phyloP scores from a whole-genome alignment of 2,329 filamentous ascomycete species.

The Didymella keratinophila region DNA sequence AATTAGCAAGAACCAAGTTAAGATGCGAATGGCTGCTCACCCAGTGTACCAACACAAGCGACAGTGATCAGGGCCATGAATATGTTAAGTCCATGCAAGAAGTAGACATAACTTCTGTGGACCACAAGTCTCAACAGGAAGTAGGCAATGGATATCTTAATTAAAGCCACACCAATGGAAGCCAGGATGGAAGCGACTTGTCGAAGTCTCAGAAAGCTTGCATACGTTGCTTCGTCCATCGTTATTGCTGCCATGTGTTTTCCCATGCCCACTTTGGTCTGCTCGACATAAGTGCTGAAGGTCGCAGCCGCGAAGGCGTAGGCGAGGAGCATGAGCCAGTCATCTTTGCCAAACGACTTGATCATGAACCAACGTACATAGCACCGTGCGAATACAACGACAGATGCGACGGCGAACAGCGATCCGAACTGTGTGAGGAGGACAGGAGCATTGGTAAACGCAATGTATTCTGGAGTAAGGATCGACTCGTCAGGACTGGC shows the following conservation, averaged over 20 bases:
- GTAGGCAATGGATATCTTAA: constrained; percentile 60
- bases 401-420: constrained; percentile 50
- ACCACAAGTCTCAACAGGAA: constrained; percentile 57
- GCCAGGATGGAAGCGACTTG: constrained; percentile 57
- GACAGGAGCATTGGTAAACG: constrained; percentile 48
- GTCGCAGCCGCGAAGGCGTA: constrained; percentile 21
- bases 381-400: constrained; percentile 53
- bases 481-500: constrained; percentile 3
- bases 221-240: constrained; percentile 38
- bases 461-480: constrained; percentile 42
- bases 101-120: constrained; percentile 46
- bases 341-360: constrained; percentile 60
- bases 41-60: constrained; percentile 55
- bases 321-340: constrained; percentile 56
- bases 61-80: constrained; percentile 56
- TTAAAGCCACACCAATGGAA: constrained; percentile 55
- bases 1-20: background rate
- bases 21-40: background rate
- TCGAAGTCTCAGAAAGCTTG: constrained; percentile 52
- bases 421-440: constrained; percentile 55
- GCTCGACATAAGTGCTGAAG: constrained; percentile 54
- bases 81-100: constrained; percentile 51
- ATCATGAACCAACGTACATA: constrained; percentile 60
- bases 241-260: constrained; percentile 54
- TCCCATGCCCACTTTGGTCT: constrained; percentile 58